These are phyloP conservation scores for Candida sp. DNA, from an alignment of 1,139 yeast species.

Conservation along the genomic window DNA sequence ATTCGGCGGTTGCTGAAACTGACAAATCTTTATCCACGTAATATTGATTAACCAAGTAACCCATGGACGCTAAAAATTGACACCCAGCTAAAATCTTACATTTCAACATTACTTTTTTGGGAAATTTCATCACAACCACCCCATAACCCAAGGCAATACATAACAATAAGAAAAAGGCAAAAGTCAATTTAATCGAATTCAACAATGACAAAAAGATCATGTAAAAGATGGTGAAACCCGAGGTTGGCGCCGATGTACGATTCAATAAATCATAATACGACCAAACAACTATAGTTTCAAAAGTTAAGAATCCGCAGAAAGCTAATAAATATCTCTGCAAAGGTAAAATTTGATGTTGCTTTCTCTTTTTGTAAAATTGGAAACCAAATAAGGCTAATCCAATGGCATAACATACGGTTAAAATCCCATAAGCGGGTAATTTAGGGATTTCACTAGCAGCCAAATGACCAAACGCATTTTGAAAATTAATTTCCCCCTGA, in stretches of 20 bases:
- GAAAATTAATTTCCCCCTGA: slow-evolving; percentile 68
- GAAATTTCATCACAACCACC: slow-evolving; percentile 82
- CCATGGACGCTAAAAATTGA: slow-evolving; percentile 67
- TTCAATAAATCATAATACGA: slow-evolving; percentile 86
- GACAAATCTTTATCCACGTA: slow-evolving; percentile 32
- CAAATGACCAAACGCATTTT: slow-evolving; percentile 86
- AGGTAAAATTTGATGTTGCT: slow-evolving; percentile 74
- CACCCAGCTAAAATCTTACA: slow-evolving; percentile 74
- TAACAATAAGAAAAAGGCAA: slow-evolving; percentile 81
- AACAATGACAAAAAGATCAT: slow-evolving; percentile 74
- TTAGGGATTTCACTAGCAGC: slow-evolving; percentile 92
- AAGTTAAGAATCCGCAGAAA: slow-evolving; percentile 76
- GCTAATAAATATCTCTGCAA: slow-evolving; percentile 89
- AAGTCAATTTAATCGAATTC: slow-evolving; percentile 80
- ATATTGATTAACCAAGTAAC: slow-evolving; percentile 71
- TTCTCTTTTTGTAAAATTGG: slow-evolving; percentile 80
- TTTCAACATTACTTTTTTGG: slow-evolving; percentile 70
- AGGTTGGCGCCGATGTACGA: slow-evolving; percentile 46
- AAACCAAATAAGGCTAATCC: slow-evolving; percentile 80
- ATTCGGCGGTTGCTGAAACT: slow-evolving; percentile 16
- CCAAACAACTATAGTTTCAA: slow-evolving; percentile 88
- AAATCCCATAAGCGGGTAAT: slow-evolving; percentile 81
- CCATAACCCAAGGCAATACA: slow-evolving; percentile 94
- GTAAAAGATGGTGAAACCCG: slow-evolving; percentile 67
- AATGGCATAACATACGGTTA: slow-evolving; percentile 80